A percentile compares a stretch with the other conserved stretches of the same genome.
These are phyloP conservation scores for Rhodotorula glutinis DNA, from an alignment of 1,284 basidiomycete genomes.

Conservation along the genomic window DNA sequence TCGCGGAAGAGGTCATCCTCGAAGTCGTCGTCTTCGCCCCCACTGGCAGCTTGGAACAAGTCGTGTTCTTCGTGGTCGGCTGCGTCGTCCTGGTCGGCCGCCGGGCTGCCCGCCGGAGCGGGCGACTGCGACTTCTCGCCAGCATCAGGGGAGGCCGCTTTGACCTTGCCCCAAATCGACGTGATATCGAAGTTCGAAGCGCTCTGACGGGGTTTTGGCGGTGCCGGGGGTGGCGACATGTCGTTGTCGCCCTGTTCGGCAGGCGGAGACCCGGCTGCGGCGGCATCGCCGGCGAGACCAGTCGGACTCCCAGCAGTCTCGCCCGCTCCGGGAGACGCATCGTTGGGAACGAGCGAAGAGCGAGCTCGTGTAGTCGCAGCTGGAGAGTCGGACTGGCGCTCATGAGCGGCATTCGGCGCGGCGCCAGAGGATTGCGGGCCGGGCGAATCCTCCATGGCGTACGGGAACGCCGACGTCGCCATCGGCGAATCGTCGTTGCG, in stretches of 20 bases:
- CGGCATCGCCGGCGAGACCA: neutral
- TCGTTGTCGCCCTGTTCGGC: conserved; percentile 1
- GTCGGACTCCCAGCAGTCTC: no score
- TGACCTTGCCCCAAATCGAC: conserved; percentile 38
- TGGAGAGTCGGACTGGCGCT: neutral
- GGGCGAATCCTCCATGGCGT: conserved; percentile 14
- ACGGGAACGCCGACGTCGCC: neutral
- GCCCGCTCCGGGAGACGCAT: conserved; percentile 1
- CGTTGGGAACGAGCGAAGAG: neutral
- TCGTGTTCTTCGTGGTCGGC: conserved; percentile 13
- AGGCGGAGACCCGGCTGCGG: conserved; percentile 5
- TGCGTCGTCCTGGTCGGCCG: conserved; percentile 1
- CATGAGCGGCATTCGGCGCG: neutral
- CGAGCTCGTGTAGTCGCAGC: neutral
- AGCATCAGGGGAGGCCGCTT: conserved; percentile 22
- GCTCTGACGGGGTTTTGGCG: conserved; percentile 17
- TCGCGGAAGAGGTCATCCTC: conserved; percentile 35
- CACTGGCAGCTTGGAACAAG: neutral
- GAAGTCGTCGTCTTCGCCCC: conserved; percentile 21
- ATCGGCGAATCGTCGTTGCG: conserved; percentile 13
- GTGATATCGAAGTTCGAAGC: conserved; percentile 36
- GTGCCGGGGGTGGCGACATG: conserved; percentile 11
- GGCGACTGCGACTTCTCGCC: neutral
- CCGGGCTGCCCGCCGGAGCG: neutral
- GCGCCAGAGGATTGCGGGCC: conserved; percentile 2